A percentile compares a stretch with the other conserved stretches of the same genome.
phyloP scores from a whole-genome alignment of 1,284 basidiomycete species.

The Xerocomus amazonicus region DNA sequence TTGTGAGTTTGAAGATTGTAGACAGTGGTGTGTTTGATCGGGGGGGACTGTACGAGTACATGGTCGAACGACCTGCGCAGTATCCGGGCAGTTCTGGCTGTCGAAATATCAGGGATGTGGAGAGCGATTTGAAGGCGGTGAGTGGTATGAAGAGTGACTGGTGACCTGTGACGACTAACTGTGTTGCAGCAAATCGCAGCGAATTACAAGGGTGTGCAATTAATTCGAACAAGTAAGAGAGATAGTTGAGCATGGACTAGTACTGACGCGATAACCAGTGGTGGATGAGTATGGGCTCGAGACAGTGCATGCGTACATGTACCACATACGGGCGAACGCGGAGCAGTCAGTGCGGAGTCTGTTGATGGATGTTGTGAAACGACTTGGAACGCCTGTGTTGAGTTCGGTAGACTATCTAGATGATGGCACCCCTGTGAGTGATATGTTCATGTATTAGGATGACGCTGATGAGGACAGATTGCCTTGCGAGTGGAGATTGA shows the following conservation, averaged over 20 bases:
- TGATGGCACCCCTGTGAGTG: conserved; percentile 76
- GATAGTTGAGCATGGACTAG: conserved; percentile 1
- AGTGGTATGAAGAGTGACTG: conserved; percentile 20
- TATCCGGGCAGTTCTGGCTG: conserved; percentile 85
- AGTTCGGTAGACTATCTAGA: conserved; percentile 79
- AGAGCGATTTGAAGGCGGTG: conserved; percentile 89
- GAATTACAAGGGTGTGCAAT: conserved; percentile 88
- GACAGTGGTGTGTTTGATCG: conserved; percentile 77
- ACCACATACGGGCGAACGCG: conserved; percentile 86
- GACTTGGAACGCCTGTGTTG: conserved; percentile 63
- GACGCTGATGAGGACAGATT: conserved; percentile 49
- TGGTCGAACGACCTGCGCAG: conserved; percentile 83
- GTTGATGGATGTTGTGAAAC: conserved; percentile 72
- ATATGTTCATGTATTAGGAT: not conserved
- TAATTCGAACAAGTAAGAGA: conserved; percentile 67
- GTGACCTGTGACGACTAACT: no score
- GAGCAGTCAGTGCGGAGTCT: conserved; percentile 86
- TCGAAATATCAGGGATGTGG: conserved; percentile 82
- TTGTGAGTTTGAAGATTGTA: conserved; percentile 93
- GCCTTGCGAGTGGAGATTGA: conserved; percentile 80
- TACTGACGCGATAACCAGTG: conserved; percentile 41
- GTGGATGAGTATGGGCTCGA: conserved; percentile 84
- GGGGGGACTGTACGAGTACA: conserved; percentile 70
- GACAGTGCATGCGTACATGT: conserved; percentile 92
- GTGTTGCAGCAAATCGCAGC: conserved; percentile 82